These are phyloP conservation scores for Zea mays DNA, from an alignment of 176 grass and related monocot species.

Conservation along the genomic window DNA sequence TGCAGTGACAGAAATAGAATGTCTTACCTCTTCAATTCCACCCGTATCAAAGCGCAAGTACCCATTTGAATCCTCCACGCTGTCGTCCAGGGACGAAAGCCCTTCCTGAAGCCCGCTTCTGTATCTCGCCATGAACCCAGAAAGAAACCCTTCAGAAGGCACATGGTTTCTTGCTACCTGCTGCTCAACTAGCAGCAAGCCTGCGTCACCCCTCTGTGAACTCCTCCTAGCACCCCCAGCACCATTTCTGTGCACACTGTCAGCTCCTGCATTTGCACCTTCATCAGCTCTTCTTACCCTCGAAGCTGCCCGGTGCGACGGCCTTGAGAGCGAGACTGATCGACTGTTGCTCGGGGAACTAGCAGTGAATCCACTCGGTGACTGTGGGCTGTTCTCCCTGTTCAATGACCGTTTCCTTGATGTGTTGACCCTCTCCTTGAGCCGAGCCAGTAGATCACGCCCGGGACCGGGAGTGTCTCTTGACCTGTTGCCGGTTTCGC, in stretches of 20 bases:
- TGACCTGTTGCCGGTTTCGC: constrained; percentile 26
- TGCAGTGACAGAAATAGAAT: neutral
- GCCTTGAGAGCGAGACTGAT: constrained; percentile 19
- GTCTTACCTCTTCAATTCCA: constrained; percentile 57
- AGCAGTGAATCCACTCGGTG: constrained; percentile 25
- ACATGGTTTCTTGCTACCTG: constrained; percentile 32
- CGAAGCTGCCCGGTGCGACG: constrained; percentile 33
- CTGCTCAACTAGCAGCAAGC: constrained; percentile 36
- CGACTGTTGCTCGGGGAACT: constrained; percentile 29
- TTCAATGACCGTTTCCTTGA: constrained; percentile 51
- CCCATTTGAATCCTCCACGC: constrained; percentile 48
- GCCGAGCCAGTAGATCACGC: constrained; percentile 38
- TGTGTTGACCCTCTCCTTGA: constrained; percentile 47
- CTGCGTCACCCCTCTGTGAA: constrained; percentile 20
- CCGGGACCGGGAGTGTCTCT: constrained; percentile 40
- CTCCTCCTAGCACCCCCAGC: constrained; percentile 28
- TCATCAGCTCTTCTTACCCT: constrained; percentile 38
- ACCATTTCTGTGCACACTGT: constrained; percentile 16
- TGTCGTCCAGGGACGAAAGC: constrained; percentile 30
- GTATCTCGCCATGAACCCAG: constrained; percentile 47
- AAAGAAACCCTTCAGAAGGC: constrained; percentile 39
- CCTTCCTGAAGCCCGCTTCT: constrained; percentile 41
- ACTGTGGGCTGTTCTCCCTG: constrained; percentile 41
- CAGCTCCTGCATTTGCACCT: neutral
- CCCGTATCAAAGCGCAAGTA: constrained; percentile 61